Percentiles rank a stretch among this genome's conserved stretches.
Conservation (phyloP, 2,329 filamentous ascomycete genomes). For the Fusarium pilosicola region DNA sequence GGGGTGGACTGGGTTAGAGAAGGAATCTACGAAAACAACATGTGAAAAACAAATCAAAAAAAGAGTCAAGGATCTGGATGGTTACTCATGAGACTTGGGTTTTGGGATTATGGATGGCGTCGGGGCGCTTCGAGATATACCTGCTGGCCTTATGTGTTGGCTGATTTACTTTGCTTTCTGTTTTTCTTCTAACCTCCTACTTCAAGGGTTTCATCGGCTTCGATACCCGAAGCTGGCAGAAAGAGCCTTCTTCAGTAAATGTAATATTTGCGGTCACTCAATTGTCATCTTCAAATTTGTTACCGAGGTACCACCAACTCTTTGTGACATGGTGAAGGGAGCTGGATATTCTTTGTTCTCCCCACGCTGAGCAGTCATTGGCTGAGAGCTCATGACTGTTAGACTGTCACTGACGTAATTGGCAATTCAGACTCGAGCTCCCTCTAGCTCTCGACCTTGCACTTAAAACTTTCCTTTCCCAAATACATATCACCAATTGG, state of each 20-base stretch:
- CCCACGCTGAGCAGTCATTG: constrained; percentile 34
- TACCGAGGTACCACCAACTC: not conserved
- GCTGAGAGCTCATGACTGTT: constrained; percentile 19
- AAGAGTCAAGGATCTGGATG: not conserved
- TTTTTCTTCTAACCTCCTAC: not conserved
- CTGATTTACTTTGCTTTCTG: constrained; percentile 25
- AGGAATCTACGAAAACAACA: not conserved
- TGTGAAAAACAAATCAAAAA: not conserved
- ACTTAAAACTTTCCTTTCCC: not conserved
- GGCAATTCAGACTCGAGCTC: constrained; percentile 21
- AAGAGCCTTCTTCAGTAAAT: constrained; percentile 1
- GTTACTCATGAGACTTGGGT: constrained; percentile 19
- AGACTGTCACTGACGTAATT: constrained; percentile 35
- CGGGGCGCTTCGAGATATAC: constrained; percentile 40
- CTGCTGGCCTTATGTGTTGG: constrained; percentile 24
- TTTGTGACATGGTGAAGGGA: not conserved
- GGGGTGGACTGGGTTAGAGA: constrained; percentile 72
- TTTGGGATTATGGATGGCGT: constrained; percentile 29
- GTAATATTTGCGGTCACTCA: constrained; percentile 14
- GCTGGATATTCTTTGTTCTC: constrained; percentile 21
- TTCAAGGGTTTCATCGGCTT: not conserved
- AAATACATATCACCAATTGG: not conserved
- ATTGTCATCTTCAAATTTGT: constrained; percentile 7
- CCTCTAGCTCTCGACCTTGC: not conserved
- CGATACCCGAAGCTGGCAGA: not conserved